A percentile compares a stretch with the other conserved stretches of the same genome.
Evolutionary conservation across 2,329 filamentous ascomycete species (phyloP).

Genomic region (Colletotrichum plurivorum): DNA sequence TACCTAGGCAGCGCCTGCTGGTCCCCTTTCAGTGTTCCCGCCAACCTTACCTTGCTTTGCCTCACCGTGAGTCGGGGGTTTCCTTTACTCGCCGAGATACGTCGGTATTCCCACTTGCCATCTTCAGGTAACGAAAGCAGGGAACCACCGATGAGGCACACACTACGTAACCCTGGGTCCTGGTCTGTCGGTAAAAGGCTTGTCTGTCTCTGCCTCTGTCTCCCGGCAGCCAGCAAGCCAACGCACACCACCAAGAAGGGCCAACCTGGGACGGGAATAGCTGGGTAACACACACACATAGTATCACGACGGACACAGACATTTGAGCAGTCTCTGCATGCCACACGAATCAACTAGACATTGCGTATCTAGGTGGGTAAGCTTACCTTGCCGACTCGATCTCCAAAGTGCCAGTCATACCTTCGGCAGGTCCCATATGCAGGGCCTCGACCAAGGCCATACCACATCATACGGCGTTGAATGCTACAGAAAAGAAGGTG

Average conservation of each 20-base stretch:
- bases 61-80: neutral
- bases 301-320: neutral
- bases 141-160: neutral
- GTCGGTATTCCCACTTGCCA: neutral
- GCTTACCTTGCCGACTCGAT: neutral
- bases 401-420: too few species aligned
- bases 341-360: neutral
- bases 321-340: conserved; percentile 12
- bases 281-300: neutral
- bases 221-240: conserved; percentile 30
- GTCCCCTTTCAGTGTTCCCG: neutral
- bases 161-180: conserved; percentile 1
- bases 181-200: conserved; percentile 19
- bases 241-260: conserved; percentile 12
- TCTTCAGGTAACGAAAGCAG: neutral
- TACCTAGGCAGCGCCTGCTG: too few species aligned
- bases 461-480: neutral
- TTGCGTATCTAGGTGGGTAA: neutral
- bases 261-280: conserved; percentile 2
- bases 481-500: conserved; percentile 6
- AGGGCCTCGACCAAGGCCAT: neutral
- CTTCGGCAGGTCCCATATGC: neutral
- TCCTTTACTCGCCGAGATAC: conserved; percentile 20
- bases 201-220: conserved; percentile 22
- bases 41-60: neutral